Percentiles rank a stretch among this genome's conserved stretches.
phyloP scores from a whole-genome alignment of 2,329 filamentous ascomycete species.

The Botrytis fabae region DNA sequence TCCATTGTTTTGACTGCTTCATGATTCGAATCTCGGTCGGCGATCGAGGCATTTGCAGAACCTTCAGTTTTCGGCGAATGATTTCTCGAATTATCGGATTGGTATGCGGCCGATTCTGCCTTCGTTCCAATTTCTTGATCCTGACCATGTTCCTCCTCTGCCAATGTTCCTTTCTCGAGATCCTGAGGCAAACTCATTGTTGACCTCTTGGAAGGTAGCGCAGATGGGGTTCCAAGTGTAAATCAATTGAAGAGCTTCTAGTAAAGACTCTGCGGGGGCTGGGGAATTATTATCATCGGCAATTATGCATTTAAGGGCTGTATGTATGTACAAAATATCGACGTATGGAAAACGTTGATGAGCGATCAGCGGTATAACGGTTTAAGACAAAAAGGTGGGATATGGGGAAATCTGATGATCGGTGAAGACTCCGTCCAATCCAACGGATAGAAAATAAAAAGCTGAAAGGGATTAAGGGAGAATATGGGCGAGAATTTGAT shows the following conservation, averaged over 20 bases:
- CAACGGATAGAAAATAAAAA: background rate
- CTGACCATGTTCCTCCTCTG: slow-evolving; percentile 22
- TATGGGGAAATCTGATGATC: slow-evolving; percentile 16
- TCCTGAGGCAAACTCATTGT: slow-evolving; percentile 28
- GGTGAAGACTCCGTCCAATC: slow-evolving; percentile 15
- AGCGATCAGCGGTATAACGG: slow-evolving; percentile 5
- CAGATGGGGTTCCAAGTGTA: background rate
- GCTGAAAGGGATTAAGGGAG: background rate
- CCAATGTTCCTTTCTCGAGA: slow-evolving; percentile 27
- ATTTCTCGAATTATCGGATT: slow-evolving; percentile 30
- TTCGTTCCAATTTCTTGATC: slow-evolving; percentile 19
- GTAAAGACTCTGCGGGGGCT: slow-evolving; percentile 20
- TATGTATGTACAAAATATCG: slow-evolving; percentile 16
- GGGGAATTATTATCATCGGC: slow-evolving; percentile 12
- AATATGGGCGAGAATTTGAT: background rate
- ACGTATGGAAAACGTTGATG: slow-evolving; percentile 1
- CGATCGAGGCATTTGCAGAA: slow-evolving; percentile 24
- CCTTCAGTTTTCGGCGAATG: slow-evolving; percentile 19
- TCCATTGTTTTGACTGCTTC: slow-evolving; percentile 38
- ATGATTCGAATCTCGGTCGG: slow-evolving; percentile 35
- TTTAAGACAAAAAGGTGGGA: slow-evolving; percentile 7
- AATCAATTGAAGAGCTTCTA: slow-evolving; percentile 16
- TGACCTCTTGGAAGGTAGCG: slow-evolving; percentile 14
- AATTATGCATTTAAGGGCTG: slow-evolving; percentile 13
- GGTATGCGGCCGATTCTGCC: slow-evolving; percentile 29